Percentiles rank a stretch among this genome's conserved stretches.
Evolutionary conservation across 345 rosid species (phyloP).

Genomic region (Rhodomyrtus tomentosa): DNA sequence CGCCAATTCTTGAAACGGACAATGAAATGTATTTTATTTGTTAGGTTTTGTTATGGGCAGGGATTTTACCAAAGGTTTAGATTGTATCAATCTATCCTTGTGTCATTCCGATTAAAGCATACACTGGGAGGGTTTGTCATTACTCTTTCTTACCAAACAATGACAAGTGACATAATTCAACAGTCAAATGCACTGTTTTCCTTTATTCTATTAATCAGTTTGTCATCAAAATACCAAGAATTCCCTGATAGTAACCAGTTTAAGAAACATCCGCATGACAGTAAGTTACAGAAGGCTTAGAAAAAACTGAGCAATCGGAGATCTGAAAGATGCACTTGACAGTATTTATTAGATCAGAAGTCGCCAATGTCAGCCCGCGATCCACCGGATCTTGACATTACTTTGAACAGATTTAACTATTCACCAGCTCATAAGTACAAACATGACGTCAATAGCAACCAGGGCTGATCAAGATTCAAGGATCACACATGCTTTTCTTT

Average conservation of each 20-base stretch:
- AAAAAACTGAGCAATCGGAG: not conserved
- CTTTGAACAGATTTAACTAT: not conserved
- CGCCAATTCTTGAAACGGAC: too few species aligned
- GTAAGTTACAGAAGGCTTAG: not conserved
- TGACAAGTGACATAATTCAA: not conserved
- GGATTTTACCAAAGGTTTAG: too few species aligned
- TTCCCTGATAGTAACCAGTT: not conserved
- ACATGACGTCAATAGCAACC: not conserved
- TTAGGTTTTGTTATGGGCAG: too few species aligned
- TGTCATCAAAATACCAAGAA: not conserved
- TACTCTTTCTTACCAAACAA: not conserved
- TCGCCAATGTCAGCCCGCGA: not conserved
- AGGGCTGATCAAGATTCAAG: not conserved
- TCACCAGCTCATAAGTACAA: not conserved
- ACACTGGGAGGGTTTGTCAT: not conserved
- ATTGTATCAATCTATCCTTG: too few species aligned
- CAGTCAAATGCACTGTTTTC: not conserved
- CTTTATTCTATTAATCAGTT: not conserved
- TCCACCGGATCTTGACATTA: not conserved
- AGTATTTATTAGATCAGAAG: not conserved
- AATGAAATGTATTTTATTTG: too few species aligned
- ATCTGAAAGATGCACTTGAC: not conserved
- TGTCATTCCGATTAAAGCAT: too few species aligned
- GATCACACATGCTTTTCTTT: not conserved
- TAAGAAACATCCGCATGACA: not conserved